Evolutionary conservation across 192 early-diverging fungal species (phyloP).

Genomic region (Podila horticola): DNA sequence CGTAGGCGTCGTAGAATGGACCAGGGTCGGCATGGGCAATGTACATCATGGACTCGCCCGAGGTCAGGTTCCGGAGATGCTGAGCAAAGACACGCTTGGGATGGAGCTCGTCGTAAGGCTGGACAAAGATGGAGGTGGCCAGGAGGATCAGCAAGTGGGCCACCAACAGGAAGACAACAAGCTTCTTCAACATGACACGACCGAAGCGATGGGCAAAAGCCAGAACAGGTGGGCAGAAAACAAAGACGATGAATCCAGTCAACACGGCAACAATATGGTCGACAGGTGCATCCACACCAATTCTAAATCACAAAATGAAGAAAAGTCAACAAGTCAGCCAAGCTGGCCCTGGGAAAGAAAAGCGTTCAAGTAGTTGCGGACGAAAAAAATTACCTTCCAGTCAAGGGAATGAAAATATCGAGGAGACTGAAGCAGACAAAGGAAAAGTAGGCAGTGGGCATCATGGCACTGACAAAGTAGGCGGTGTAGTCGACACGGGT

Average conservation of each 20-base stretch:
- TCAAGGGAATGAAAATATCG: conserved; percentile 77
- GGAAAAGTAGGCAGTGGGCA: conserved; percentile 56
- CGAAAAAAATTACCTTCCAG: conserved; percentile 40
- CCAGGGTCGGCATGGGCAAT: conserved; percentile 73
- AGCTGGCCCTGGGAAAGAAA: background rate
- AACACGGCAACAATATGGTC: conserved; percentile 74
- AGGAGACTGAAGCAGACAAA: conserved; percentile 58
- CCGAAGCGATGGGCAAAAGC: conserved; percentile 66
- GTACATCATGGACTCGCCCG: conserved; percentile 61
- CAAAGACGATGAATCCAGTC: conserved; percentile 60
- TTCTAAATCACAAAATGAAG: conserved; percentile 31
- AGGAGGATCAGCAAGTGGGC: conserved; percentile 52
- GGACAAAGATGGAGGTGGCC: conserved; percentile 41
- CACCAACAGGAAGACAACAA: conserved; percentile 42
- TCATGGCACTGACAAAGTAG: conserved; percentile 44
- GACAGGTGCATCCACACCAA: conserved; percentile 71
- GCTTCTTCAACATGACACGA: conserved; percentile 30
- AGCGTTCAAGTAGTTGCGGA: background rate
- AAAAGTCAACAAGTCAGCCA: background rate
- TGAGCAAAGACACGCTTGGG: conserved; percentile 73
- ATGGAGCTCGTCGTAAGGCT: conserved; percentile 69
- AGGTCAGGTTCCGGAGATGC: conserved; percentile 72
- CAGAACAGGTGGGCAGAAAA: conserved; percentile 58
- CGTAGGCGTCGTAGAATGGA: conserved; percentile 55
- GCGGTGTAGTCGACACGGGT: conserved; percentile 31